Evolutionary conservation across 2,329 filamentous ascomycete genomes (phyloP).

Genomic region (Xylaria sp.): DNA sequence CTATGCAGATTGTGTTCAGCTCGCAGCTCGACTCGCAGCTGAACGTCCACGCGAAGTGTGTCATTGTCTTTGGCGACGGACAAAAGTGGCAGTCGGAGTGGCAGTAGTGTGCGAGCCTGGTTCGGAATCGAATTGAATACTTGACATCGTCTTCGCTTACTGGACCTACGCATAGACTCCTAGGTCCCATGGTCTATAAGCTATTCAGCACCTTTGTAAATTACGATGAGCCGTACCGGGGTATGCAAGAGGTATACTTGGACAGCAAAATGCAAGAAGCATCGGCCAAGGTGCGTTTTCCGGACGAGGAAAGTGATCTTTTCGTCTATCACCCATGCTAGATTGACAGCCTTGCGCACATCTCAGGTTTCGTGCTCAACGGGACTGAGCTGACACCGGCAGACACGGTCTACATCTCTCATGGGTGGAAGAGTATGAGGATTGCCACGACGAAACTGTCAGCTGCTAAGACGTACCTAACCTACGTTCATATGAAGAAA

Average conservation of each 20-base stretch:
- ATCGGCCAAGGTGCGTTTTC: slow-evolving; percentile 42
- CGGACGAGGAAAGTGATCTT: slow-evolving; percentile 26
- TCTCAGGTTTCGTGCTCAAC: slow-evolving; percentile 49
- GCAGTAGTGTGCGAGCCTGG: slow-evolving; percentile 33
- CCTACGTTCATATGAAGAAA: slow-evolving; percentile 46
- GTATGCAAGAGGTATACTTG: slow-evolving; percentile 45
- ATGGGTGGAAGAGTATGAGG: slow-evolving; percentile 42
- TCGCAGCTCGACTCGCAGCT: neutral
- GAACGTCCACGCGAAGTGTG: slow-evolving; percentile 24
- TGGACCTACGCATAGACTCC: slow-evolving; percentile 42
- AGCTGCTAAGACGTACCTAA: slow-evolving; percentile 30
- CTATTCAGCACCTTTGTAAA: slow-evolving; percentile 45
- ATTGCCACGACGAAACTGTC: slow-evolving; percentile 39
- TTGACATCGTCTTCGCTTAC: slow-evolving; percentile 40
- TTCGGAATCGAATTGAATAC: slow-evolving; percentile 46
- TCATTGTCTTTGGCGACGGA: slow-evolving; percentile 16
- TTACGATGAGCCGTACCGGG: slow-evolving; percentile 45
- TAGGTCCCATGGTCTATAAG: slow-evolving; percentile 44
- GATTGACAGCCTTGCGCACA: slow-evolving; percentile 46
- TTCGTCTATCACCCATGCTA: slow-evolving; percentile 42
- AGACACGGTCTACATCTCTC: slow-evolving; percentile 41
- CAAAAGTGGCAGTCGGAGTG: slow-evolving; percentile 10
- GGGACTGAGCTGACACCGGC: slow-evolving; percentile 33
- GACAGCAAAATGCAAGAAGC: slow-evolving; percentile 45
- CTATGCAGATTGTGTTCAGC: slow-evolving; percentile 7